Percentiles rank a stretch among this genome's conserved stretches.
phyloP scores from a whole-genome alignment of 371 early-diverging fungal species.

The Blakeslea trispora region DNA sequence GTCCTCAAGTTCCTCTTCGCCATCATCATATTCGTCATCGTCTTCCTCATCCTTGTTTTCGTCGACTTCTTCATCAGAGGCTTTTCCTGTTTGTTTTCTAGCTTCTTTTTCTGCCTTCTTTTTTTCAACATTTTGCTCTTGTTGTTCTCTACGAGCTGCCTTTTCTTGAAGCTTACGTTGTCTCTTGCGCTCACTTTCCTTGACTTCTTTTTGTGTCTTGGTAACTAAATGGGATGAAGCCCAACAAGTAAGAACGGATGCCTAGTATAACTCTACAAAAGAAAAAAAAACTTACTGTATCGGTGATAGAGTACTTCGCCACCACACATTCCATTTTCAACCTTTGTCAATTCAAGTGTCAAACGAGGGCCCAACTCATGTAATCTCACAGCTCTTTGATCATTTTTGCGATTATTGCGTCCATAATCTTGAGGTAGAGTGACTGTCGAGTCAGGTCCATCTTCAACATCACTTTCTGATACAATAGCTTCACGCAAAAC shows the following conservation, averaged over 20 bases:
- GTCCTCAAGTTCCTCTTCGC: too few relatives aligned
- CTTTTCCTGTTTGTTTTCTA: not conserved
- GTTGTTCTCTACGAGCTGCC: constrained; percentile 51
- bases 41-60: too few relatives aligned
- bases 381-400: constrained; percentile 85
- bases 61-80: not conserved
- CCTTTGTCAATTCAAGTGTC: constrained; percentile 85
- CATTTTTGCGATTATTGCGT: constrained; percentile 70
- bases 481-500: constrained; percentile 84
- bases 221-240: too few relatives aligned
- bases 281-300: constrained; percentile 41
- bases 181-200: constrained; percentile 58
- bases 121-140: constrained; percentile 47
- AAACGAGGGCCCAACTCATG: constrained; percentile 94
- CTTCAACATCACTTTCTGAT: constrained; percentile 93
- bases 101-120: constrained; percentile 4
- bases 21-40: too few relatives aligned
- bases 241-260: too few relatives aligned
- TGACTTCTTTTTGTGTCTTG: constrained; percentile 73
- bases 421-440: constrained; percentile 84
- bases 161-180: constrained; percentile 61
- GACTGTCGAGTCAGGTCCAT: constrained; percentile 80
- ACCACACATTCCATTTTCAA: constrained; percentile 88
- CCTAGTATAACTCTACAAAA: constrained; percentile 5
- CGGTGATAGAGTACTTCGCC: constrained; percentile 93